Evolutionary conservation across 2,329 filamentous ascomycete species (phyloP), one percentile per base, ranked within the genome.

Genomic region (Fonsecaea monophora): DNA sequence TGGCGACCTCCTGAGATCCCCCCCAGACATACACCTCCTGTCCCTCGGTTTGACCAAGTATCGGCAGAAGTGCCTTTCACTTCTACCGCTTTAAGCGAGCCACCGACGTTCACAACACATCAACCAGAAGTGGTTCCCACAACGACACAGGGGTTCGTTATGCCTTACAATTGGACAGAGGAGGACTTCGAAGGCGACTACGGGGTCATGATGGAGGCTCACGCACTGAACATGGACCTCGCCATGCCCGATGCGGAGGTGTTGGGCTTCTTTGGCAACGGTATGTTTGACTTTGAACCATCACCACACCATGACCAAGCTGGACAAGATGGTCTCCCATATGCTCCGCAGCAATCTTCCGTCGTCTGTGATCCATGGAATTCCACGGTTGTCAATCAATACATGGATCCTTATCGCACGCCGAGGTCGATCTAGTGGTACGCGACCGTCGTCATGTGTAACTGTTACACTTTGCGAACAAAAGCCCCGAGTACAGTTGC

Each of bases 151-250:
- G 50, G 50, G 1, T 62, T 55, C 21, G 56, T 34, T 15, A 53
- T 61, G 9, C 40, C 53, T 9, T 67, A 57, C 13, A 54, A 30
- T 9, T 64, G 65, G 60, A 40, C 55, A 34, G 56, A 42, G 3
- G 62, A 45, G 34, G 61, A 64, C 37, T 64, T 64, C 13, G 67
- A 63, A n/a, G 53, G 40, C 38, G 42, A 65, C 32, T 66, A 61
- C 30, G 63, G 67, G 6, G n/a, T 50, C 55, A 68, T 68, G 45
- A 54, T 61, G 12, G 60, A 68, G 37, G 67, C 62, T 13, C 67
- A 68, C 42, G 67, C 67, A 35, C 34, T 68, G 64, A 61, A 66
- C 30, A 68, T 68, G 67, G 67, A 68, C 38, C 61, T 68, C 32
- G 64, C 63, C 53, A 54, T 68, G 50, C 54, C 60, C 21, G 67